Evolutionary conservation across 2,329 filamentous ascomycete species (phyloP), one percentile per base, ranked within the genome.

Genomic region (Xylariaceae sp.): DNA sequence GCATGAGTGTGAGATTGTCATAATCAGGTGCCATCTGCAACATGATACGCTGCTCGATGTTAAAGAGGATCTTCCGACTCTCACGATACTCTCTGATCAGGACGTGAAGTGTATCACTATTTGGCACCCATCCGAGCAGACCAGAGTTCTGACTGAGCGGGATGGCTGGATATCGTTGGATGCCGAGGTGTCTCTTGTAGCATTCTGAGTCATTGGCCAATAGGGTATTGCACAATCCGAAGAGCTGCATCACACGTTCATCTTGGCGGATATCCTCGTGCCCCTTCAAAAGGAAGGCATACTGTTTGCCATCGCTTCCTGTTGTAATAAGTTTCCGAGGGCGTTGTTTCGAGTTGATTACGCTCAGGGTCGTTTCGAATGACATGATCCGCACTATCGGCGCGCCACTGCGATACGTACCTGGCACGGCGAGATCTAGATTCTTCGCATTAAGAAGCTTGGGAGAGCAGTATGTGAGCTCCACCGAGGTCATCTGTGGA

Each of bases 11-110:
- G 51, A 99, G 85, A 70, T 96, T 97, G 72, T 99, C 94, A 71
- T 97, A 99, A 73, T 99, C 94, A 0, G 94, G 95, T 23, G 94
- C 94, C 94, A 99, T 99, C 74, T 99, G 95, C 58, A 99, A 80
- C 94, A 99, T 99, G 73, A 99, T 99, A 49, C 95, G 89, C 73
- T 99, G 94, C 77, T 99, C 94, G 65, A 99, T 99, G 71, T 99
- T 99, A 66, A 99, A 87, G 45, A 99, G 78, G 65, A 99, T 99
- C 78, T 97, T 96, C 57, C 94, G 87, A 67, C 89, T 96, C 74
- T 99, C 95, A 63, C 94, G 89, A 72, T 99, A 99, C 73, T 99
- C 94, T 64, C 94, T 86, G 70, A 99, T 99, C 51, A 99, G 83
- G 15, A 96, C 90, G 72, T 99, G 95, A 13, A 99, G 80, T 0